These are phyloP conservation scores for Diphasiastrum complanatum DNA, from an alignment of 83 land plant species.

Conservation along the genomic window DNA sequence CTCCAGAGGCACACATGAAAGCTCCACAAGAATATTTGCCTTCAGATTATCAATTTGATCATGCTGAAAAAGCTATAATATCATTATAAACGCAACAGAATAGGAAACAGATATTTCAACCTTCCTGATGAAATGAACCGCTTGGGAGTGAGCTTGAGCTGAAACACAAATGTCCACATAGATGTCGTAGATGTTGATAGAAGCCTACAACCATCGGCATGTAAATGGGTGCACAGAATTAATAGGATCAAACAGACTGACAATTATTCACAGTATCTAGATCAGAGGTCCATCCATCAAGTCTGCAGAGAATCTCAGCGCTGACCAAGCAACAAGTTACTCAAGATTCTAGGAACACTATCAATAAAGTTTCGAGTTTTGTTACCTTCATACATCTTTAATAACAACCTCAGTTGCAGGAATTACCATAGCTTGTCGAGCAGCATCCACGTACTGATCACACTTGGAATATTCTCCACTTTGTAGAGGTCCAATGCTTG, in stretches of 20 bases:
- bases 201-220: too few relatives aligned
- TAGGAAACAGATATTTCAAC: background rate
- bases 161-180: constrained; percentile 25
- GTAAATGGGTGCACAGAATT: too few relatives aligned
- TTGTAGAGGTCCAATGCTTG: constrained; percentile 16
- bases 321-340: too few relatives aligned
- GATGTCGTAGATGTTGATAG: constrained; percentile 25
- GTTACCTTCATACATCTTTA: too few relatives aligned
- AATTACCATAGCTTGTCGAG: constrained; percentile 9
- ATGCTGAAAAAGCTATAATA: background rate
- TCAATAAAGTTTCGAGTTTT: too few relatives aligned
- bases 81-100: background rate
- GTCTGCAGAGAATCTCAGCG: too few relatives aligned
- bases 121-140: constrained; percentile 19
- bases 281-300: background rate
- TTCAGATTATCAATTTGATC: too few relatives aligned
- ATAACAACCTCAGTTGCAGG: too few relatives aligned
- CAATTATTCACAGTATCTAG: background rate
- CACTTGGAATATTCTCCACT: constrained; percentile 6
- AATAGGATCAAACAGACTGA: background rate
- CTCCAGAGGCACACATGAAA: too few relatives aligned
- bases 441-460: constrained; percentile 13
- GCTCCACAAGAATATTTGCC: background rate
- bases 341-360: background rate
- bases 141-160: constrained; percentile 23